Evolutionary conservation across 2,329 filamentous ascomycete species (phyloP), one percentile per base, ranked within the genome.

Genomic region (Aspergillus glaucus): DNA sequence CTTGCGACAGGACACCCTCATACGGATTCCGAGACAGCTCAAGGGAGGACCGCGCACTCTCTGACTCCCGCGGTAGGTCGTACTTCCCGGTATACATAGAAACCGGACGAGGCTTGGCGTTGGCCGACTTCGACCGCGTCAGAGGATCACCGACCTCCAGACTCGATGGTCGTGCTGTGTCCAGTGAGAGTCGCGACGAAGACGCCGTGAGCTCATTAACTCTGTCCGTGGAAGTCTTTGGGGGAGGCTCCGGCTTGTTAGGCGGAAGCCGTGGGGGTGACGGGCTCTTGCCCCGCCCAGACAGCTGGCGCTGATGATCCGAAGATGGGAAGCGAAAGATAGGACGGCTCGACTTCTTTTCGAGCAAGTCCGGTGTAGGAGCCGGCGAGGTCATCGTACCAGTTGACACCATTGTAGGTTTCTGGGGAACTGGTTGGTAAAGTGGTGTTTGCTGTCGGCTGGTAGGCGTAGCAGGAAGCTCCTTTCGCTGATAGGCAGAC

Each of bases 71-170:
- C 15, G 95, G 75, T 61, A 88, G 89, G 50, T 95, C 90, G 46
- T 93, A 76, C 61, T 86, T 87, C 58, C 90, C 87, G 3, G 95
- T 79, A 64, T 91, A 88, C 30, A 88, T 87, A 65, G 91, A 96
- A 1, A 82, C 77, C 62, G 92, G 92, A 42, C 92, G 80, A 47
- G 82, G 78, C 52, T 85, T 82, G 57, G 78, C 67, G 56, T 81
- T 81, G n/a, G 82, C 79, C 21, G 85, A 85, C 60, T 79, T 83
- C 1, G 82, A 80, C 26, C 81, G 72, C 4, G 32, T 36, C 7
- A 84, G 66, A 0, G 77, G 70, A 34, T 85, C 81, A 7, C 81
- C 72, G 6, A 80, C 62, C 44, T 91, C 86, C 49, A 79, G 60
- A 34, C 77, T 78, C 1, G 77, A 75, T 8, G 87, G 85, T n/a